Conservation (phyloP, 257 asterid genomes). For the Sherardia arvensis region DNA sequence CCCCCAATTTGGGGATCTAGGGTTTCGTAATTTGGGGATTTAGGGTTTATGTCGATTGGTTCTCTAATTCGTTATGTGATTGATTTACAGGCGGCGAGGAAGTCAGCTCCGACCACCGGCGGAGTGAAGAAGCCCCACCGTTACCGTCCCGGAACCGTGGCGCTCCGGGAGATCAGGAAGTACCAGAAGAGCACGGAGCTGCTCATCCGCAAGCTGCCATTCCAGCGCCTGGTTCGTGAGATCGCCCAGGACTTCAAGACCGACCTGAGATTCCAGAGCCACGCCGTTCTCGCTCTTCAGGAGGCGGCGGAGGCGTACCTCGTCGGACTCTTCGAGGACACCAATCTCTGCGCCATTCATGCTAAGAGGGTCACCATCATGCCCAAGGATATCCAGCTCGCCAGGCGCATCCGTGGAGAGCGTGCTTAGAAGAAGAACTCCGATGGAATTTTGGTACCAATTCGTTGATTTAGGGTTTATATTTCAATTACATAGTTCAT, state of each 20-base stretch:
- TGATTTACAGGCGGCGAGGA: conserved; percentile 50
- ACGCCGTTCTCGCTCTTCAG: conserved; percentile 57
- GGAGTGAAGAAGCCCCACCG: conserved; percentile 89
- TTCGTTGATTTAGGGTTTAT: not conserved
- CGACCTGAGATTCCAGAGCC: conserved; percentile 49
- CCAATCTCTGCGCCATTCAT: conserved; percentile 67
- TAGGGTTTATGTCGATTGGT: not conserved
- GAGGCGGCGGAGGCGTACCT: conserved; percentile 75
- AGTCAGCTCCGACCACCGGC: conserved; percentile 69
- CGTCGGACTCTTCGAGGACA: conserved; percentile 68
- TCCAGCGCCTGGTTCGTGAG: conserved; percentile 63
- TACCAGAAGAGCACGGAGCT: conserved; percentile 79
- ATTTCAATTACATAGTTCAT: not conserved
- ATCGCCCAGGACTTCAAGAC: conserved; percentile 53
- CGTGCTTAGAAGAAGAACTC: not conserved
- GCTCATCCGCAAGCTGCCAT: conserved; percentile 62
- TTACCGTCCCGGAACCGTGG: conserved; percentile 75
- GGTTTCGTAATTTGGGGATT: not conserved
- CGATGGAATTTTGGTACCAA: not conserved
- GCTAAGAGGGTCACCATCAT: conserved; percentile 75
- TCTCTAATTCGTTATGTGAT: not conserved
- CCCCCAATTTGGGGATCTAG: too few species aligned
- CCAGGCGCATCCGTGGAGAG: conserved; percentile 38
- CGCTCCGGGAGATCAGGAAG: conserved; percentile 70
- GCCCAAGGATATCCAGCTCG: conserved; percentile 77